Evolutionary conservation across 129 eudicot genomes (phyloP).

Genomic region (Flaveria linearis): DNA sequence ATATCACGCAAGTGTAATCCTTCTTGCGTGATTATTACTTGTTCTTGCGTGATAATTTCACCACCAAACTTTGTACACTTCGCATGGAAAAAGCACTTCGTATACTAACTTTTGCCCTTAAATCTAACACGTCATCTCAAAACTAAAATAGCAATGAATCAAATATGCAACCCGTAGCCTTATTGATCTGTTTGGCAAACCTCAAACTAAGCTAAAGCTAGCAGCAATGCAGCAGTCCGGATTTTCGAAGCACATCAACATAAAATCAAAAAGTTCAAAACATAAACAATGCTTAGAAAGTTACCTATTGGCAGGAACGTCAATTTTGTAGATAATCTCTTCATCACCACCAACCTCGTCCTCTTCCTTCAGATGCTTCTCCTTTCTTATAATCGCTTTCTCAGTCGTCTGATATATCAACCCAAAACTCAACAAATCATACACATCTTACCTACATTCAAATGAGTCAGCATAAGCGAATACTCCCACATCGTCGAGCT

Average conservation of each 20-base stretch:
- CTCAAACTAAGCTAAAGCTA: neutral
- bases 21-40: no score
- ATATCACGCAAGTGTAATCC: no score
- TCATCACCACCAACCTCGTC: conserved; percentile 62
- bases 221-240: neutral
- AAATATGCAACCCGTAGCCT: neutral
- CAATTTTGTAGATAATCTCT: conserved; percentile 86
- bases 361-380: conserved; percentile 78
- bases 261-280: neutral
- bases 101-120: neutral
- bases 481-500: conserved; percentile 87
- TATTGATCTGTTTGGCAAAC: neutral
- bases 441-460: conserved; percentile 10
- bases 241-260: neutral
- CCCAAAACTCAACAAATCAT: conserved; percentile 3
- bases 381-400: conserved; percentile 86
- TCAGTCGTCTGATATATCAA: conserved; percentile 70
- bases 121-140: neutral
- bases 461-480: neutral
- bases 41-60: no score
- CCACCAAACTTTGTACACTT: no score
- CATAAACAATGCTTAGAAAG: neutral
- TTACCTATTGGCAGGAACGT: conserved; percentile 90
- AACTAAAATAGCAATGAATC: neutral
- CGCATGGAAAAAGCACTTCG: no score